A percentile compares a stretch with the other conserved stretches of the same genome.
Evolutionary conservation across 371 early-diverging fungal genomes (phyloP).

Genomic region (Rhizopus stolonifer): DNA sequence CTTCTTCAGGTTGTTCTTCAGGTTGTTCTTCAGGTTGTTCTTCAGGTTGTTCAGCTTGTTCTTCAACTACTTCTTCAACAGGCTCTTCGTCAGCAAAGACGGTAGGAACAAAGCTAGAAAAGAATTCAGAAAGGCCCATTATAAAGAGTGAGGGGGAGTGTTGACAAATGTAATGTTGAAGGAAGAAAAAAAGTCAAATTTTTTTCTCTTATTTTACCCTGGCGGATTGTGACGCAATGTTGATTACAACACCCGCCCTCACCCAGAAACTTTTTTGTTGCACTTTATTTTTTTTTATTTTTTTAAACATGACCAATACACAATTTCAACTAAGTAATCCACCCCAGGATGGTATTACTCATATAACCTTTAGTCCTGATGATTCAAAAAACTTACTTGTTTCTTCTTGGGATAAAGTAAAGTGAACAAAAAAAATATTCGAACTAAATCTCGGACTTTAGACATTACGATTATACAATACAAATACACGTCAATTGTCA

Average conservation of each 20-base stretch:
- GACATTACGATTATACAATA: conserved; percentile 83
- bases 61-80: conserved; percentile 26
- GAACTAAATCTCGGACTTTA: conserved; percentile 18
- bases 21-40: conserved; percentile 28
- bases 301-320: conserved; percentile 23
- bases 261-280: too few species aligned
- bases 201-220: too few species aligned
- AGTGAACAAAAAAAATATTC: not conserved
- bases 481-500: conserved; percentile 53
- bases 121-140: conserved; percentile 54
- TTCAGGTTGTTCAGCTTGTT: conserved; percentile 23
- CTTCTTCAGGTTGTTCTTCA: conserved; percentile 29
- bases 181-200: too few species aligned
- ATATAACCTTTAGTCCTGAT: conserved; percentile 66
- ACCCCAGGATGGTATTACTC: conserved; percentile 87
- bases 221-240: too few species aligned
- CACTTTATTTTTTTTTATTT: too few species aligned
- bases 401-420: conserved; percentile 90
- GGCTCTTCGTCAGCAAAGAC: conserved; percentile 46
- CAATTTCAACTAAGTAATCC: conserved; percentile 77
- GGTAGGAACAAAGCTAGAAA: conserved; percentile 51
- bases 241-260: too few species aligned
- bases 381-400: conserved; percentile 67
- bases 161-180: conserved; percentile 2
- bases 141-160: conserved; percentile 12